phyloP scores from a whole-genome alignment of 257 asterid species.

The Avicennia marina region DNA sequence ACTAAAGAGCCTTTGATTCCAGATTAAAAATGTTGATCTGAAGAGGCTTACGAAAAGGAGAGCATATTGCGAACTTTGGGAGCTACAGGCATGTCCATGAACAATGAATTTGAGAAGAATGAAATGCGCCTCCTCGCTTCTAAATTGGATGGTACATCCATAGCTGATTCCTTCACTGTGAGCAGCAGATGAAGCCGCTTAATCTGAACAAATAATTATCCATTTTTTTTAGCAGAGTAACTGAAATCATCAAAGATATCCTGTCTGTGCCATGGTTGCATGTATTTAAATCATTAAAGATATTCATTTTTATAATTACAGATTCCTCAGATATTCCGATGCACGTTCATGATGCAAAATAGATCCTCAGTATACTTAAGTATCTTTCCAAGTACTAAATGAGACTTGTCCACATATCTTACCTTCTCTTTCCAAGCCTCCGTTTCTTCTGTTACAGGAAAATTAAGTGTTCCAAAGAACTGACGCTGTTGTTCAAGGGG shows the following conservation, averaged over 20 bases:
- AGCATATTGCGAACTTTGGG: conserved; percentile 99
- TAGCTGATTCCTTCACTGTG: conserved; percentile 93
- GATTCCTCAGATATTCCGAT: not conserved
- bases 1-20: not conserved
- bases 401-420: conserved; percentile 20
- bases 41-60: conserved; percentile 83
- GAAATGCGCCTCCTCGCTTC: conserved; percentile 97
- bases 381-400: conserved; percentile 2
- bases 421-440: conserved; percentile 98
- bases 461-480: conserved; percentile 59
- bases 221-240: not conserved
- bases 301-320: not conserved
- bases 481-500: conserved; percentile 60
- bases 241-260: not conserved
- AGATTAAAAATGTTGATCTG: conserved; percentile 1
- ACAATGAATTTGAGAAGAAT: conserved; percentile 92
- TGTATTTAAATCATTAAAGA: no score
- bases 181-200: conserved; percentile 85
- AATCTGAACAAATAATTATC: conserved; percentile 47
- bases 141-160: conserved; percentile 97
- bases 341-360: not conserved
- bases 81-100: conserved; percentile 96
- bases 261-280: not conserved
- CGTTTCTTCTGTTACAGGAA: conserved; percentile 80
- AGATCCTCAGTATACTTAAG: not conserved